Evolutionary conservation across 208 protist genomes (phyloP), one percentile per base, ranked within the genome.

Genomic region (Angomonas ambiguus): DNA sequence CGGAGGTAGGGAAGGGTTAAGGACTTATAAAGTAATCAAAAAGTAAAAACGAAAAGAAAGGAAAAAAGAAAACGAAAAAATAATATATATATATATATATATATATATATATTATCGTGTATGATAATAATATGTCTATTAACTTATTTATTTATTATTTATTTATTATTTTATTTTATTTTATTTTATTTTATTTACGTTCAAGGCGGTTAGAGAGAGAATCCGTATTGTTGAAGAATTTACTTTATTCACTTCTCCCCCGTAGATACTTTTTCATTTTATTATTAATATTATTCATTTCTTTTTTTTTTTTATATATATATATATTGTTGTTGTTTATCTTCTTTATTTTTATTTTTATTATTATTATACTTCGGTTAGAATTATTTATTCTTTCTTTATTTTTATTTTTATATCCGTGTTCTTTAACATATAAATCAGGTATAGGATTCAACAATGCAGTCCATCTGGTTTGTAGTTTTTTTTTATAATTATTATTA

Each of bases 401-500:
- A 8, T 57, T 62, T 5, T 34, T 11, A 31, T 42, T 8, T n/a
- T n/a, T n/a, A n/a, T n/a, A n/a, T n/a, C n/a, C n/a, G n/a, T n/a
- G n/a, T n/a, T n/a, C n/a, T n/a, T n/a, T n/a, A n/a, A n/a, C n/a
- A n/a, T n/a, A n/a, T n/a, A n/a, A n/a, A n/a, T n/a, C n/a, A n/a
- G n/a, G 24, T n/a, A n/a, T n/a, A n/a, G n/a, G n/a, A n/a, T n/a
- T n/a, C n/a, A n/a, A n/a, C n/a, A n/a, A n/a, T n/a, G n/a, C n/a
- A n/a, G 22, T 65, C 30, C 11, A 28, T 65, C 30, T 38, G n/a
- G 32, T 65, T 13, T 51, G 6, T 65, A 53, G 20, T 65, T 65
- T 51, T 65, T 65, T 51, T 61, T 61, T 61, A 18, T 61, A 38
- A n/a, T 35, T 61, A 18, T 61, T 61, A 61, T 8, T 45, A 45